phyloP scores from a whole-genome alignment of 371 early-diverging fungal species.

The Mucor plumbeus region DNA sequence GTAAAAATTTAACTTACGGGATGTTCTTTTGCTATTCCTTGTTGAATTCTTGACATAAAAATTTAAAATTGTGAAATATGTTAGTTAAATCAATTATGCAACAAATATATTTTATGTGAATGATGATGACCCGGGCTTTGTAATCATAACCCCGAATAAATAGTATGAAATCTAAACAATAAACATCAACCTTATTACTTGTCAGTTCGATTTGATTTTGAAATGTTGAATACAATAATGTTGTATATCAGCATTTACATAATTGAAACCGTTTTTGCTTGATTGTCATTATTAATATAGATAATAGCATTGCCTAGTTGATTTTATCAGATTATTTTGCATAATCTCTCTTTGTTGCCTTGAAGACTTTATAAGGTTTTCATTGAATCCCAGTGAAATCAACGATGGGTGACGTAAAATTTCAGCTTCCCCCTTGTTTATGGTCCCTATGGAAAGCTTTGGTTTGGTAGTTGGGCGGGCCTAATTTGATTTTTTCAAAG shows the following conservation, averaged over 20 bases:
- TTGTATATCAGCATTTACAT: too few species aligned
- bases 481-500: not conserved
- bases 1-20: conserved; percentile 10
- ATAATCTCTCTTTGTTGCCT: not conserved
- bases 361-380: not conserved
- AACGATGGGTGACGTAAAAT: conserved; percentile 4
- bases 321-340: not conserved
- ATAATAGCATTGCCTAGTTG: too few species aligned
- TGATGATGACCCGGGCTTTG: not conserved
- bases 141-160: not conserved
- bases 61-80: not conserved
- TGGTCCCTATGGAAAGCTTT: not conserved
- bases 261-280: too few species aligned
- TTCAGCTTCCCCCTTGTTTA: conserved; percentile 3
- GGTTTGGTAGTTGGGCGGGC: not conserved
- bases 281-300: too few species aligned
- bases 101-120: not conserved
- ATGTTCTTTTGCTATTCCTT: conserved; percentile 29
- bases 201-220: too few species aligned
- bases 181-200: not conserved
- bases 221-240: too few species aligned
- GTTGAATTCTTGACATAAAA: conserved; percentile 24
- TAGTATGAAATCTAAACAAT: not conserved
- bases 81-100: not conserved
- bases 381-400: not conserved